Evolutionary conservation across 1,284 basidiomycete species (phyloP), one percentile per base, ranked within the genome.

Genomic region (Papiliotrema fonsecae): DNA sequence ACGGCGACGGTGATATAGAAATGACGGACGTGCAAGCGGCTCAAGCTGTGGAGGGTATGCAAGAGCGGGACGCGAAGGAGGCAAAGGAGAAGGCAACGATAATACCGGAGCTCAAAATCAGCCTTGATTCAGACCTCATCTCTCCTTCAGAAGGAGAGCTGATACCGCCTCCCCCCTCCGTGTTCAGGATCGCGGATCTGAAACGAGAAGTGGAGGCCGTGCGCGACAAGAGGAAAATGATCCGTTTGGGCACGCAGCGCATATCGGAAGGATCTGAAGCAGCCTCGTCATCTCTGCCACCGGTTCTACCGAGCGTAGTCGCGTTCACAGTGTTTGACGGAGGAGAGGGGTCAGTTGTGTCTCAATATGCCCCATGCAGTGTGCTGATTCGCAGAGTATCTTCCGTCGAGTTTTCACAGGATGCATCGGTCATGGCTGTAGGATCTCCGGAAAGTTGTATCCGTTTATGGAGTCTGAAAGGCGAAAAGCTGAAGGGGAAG

Each of bases 391-490:
- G 25, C 62, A 94, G 91, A 22, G 80, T 87, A 14, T 88, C 92
- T 2, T 91, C 88, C 59, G 85, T 84, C 49, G 83, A 85, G 14
- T 97, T 98, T 65, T 97, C 94, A 16, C 81, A 81, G 42, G 96
- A 99, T 71, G 86, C 86, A 1, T 87, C 91, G 6, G 73, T 98
- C n/a, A 84, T 99, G 81, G 96, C 94, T 1, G 89, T 88, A 25
- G 96, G 96, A 1, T 97, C 97, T 64, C 82, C 90, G 31, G 94
- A 99, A 73, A 97, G 93, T 63, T 94, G 91, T 61, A 86, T 98
- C 52, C 82, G 93, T 48, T 61, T 99, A 50, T 99, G 96, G 94
- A 96, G 83, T 67, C 74, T 97, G 49, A 97, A 93, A 64, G 90
- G 90, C 19, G 90, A 97, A 69, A 88, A 86, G 62, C 74, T 99